Percentiles rank a stretch among this genome's conserved stretches.
These are phyloP conservation scores for Aspergillus sp. DNA, from an alignment of 2,329 filamentous ascomycete species.

Conservation along the genomic window DNA sequence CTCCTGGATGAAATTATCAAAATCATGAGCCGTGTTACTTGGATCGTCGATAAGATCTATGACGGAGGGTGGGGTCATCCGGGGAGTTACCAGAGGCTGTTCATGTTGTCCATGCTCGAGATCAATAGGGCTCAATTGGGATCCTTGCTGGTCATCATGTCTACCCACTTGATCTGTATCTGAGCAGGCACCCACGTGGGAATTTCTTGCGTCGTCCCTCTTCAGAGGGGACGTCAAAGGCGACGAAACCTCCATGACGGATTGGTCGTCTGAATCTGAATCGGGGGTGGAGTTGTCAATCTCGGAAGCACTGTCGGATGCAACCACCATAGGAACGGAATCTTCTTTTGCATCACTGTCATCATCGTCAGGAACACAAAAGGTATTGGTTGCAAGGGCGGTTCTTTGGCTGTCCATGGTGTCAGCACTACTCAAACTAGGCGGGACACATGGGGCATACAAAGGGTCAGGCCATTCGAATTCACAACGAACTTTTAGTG, in stretches of 20 bases:
- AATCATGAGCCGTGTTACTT: constrained; percentile 4
- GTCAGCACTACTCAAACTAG: constrained; percentile 11
- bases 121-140: constrained; percentile 18
- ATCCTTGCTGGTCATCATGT: constrained; percentile 1
- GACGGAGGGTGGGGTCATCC: constrained; percentile 24
- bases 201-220: constrained; percentile 9
- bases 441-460: constrained; percentile 15
- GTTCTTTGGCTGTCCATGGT: constrained; percentile 10
- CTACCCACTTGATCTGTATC: neutral
- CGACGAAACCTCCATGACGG: constrained; percentile 24
- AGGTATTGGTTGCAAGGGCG: constrained; percentile 37
- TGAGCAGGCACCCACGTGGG: neutral
- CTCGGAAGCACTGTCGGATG: constrained; percentile 11
- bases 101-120: constrained; percentile 17
- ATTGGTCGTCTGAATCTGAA: constrained; percentile 24
- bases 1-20: constrained; percentile 5
- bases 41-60: neutral
- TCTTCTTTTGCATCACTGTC: constrained; percentile 31
- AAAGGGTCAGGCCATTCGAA: constrained; percentile 31
- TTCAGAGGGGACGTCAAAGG: constrained; percentile 27
- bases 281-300: constrained; percentile 13
- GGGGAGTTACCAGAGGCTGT: constrained; percentile 25
- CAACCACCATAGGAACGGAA: constrained; percentile 2
- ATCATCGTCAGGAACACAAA: constrained; percentile 45
- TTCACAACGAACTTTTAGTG: constrained; percentile 34